Base-by-base conservation (phyloP, 192 early-diverging fungal genomes). In the Obelidium mucronatum region DNA sequence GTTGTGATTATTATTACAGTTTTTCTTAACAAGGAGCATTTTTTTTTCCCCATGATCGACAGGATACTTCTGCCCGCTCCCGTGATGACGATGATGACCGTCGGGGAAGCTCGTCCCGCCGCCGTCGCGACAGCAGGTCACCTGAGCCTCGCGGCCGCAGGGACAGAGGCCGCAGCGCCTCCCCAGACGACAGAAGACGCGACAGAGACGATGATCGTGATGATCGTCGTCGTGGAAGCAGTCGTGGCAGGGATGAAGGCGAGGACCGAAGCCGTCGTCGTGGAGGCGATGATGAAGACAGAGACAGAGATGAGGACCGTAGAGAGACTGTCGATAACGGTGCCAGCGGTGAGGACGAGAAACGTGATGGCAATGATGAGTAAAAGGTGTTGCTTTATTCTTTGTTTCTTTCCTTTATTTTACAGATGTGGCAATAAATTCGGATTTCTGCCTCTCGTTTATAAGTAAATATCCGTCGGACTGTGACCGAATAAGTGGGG, bases 181-280 rank as follows among this genome's bases (percentile, higher is more conserved):
- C 58, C 24, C 24, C n/a, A 26, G 58, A 60, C 2, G 58, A 60
- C 33, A 11, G 33, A 15, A 28, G 26, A 17, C 19, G 58, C 19
- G 58, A 60, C 58, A 60, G 58, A 24, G 26, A 33, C 30, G 63
- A 65, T 26, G 34, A 40, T 11, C 63, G 63, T 37, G 35, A n/a
- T 34, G 63, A 65, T 35, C 26, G 63, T 19, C 63, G 63, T 40
- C 63, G 37, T 35, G 4, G 37, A 15, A 30, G 63, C 35, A 35
- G 35, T 65, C 33, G 19, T 5, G 6, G 31, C 8, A 11, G 15
- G 19, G 34, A 24, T 36, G 56, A 59, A 24, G 56, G 6, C 8
- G 28, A 40, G 37, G 63, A 65, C 22, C 19, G 37, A n/a, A 36
- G 34, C 31, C 26, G 63, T 6, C 31, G 63, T 35, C 63, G 34